Evolutionary conservation across 441 rosid genomes (phyloP).

Genomic region (Pelargonium cotyledonis): DNA sequence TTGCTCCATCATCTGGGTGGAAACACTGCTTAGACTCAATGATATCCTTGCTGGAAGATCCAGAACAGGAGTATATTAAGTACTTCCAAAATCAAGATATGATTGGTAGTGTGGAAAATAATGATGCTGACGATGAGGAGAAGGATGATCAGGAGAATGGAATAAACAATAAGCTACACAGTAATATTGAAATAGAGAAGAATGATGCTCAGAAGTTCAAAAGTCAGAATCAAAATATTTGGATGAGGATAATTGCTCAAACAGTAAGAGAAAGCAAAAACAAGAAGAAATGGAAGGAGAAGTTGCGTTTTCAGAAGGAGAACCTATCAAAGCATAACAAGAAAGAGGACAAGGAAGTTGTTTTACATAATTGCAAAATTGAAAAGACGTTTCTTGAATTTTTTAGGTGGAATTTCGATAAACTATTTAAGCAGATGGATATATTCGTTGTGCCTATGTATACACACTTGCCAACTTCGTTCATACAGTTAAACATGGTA

Average conservation of each 20-base stretch:
- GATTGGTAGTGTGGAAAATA: too few species aligned
- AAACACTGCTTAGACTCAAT: too few species aligned
- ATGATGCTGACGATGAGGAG: neutral
- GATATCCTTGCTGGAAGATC: too few species aligned
- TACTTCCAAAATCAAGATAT: neutral
- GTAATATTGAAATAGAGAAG: neutral
- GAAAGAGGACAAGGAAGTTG: neutral
- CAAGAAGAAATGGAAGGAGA: neutral
- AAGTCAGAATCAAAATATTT: too few species aligned
- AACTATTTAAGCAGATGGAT: neutral
- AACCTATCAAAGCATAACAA: neutral
- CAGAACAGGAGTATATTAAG: neutral
- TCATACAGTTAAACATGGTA: too few species aligned
- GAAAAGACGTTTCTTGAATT: neutral
- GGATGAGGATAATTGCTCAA: neutral
- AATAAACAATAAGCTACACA: neutral
- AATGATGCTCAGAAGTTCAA: neutral
- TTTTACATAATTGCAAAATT: neutral
- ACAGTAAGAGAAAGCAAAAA: neutral
- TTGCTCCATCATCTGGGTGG: neutral
- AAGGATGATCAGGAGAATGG: neutral
- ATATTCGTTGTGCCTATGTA: too few species aligned
- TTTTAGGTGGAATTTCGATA: neutral
- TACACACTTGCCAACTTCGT: too few species aligned
- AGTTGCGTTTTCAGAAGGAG: neutral